phyloP scores from a whole-genome alignment of 768 basidiomycete species.

The Bullera alba region DNA sequence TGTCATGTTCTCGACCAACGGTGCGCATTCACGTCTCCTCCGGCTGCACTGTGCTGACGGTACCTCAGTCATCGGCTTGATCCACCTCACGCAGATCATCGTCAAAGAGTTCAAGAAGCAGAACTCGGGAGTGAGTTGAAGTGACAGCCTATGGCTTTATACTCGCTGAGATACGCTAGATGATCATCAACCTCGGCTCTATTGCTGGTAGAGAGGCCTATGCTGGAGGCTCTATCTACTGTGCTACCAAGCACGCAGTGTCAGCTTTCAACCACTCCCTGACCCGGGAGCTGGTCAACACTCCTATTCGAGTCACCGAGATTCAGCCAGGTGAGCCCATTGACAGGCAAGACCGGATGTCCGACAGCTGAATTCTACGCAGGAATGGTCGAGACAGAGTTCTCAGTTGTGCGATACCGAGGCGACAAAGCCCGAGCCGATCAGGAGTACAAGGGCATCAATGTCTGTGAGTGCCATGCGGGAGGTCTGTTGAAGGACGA shows the following conservation, averaged over 20 bases:
- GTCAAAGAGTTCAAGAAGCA: slow-evolving; percentile 41
- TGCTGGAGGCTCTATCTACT: slow-evolving; percentile 79
- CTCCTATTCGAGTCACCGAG: slow-evolving; percentile 86
- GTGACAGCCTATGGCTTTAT: too few relatives aligned
- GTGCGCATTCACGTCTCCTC: slow-evolving; percentile 3
- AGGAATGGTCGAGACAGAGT: slow-evolving; percentile 75
- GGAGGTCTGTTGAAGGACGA: neutral
- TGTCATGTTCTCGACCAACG: slow-evolving; percentile 65
- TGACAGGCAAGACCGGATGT: neutral
- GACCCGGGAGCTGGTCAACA: slow-evolving; percentile 80
- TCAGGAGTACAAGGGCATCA: slow-evolving; percentile 81
- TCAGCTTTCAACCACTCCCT: slow-evolving; percentile 76
- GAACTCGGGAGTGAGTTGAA: slow-evolving; percentile 43
- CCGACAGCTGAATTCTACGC: neutral
- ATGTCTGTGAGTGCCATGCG: slow-evolving; percentile 62
- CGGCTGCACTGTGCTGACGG: neutral
- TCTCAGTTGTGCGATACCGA: slow-evolving; percentile 81
- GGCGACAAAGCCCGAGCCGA: slow-evolving; percentile 76
- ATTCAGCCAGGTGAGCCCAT: slow-evolving; percentile 73
- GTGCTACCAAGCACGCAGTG: slow-evolving; percentile 66
- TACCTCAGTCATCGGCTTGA: slow-evolving; percentile 37
- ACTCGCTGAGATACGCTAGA: slow-evolving; percentile 39
- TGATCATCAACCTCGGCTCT: slow-evolving; percentile 92
- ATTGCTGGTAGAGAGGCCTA: slow-evolving; percentile 85
- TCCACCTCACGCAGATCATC: slow-evolving; percentile 43